Evolutionary conservation across 495 filamentous ascomycete species (phyloP).

Genomic region (Penicillium roqueforti): DNA sequence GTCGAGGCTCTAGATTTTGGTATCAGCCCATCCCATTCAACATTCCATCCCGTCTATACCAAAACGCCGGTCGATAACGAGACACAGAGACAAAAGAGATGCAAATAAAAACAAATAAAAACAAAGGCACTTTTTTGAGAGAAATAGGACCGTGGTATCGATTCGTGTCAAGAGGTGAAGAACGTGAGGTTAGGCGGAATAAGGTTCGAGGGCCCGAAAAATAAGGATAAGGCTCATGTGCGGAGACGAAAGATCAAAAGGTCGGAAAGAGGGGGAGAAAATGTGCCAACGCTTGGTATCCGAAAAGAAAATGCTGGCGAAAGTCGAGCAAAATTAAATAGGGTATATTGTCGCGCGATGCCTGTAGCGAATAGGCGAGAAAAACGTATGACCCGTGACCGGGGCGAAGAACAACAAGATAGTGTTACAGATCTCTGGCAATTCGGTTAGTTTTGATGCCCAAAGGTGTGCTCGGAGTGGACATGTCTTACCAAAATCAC

Average conservation of each 20-base stretch:
- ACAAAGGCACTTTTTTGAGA: conserved; percentile 34
- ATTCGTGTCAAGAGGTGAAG: conserved; percentile 29
- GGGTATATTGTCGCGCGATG: conserved; percentile 32
- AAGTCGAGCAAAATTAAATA: conserved; percentile 33
- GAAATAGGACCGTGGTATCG: conserved; percentile 26
- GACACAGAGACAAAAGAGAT: conserved; percentile 16
- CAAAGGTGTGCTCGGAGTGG: conserved; percentile 6
- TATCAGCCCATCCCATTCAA: conserved; percentile 45
- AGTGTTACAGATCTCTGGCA: conserved; percentile 39
- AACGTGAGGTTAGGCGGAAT: conserved; percentile 9
- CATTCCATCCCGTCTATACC: conserved; percentile 42
- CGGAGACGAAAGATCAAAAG: conserved; percentile 12
- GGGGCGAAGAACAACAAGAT: conserved; percentile 25
- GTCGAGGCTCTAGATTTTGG: conserved; percentile 44
- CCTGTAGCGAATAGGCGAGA: conserved; percentile 21
- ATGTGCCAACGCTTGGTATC: conserved; percentile 25
- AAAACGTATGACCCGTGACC: conserved; percentile 17
- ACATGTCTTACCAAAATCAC: conserved; percentile 31
- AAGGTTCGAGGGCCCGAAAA: conserved; percentile 9
- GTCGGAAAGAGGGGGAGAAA: conserved; percentile 9
- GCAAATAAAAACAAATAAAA: conserved; percentile 18
- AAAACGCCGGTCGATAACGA: conserved; percentile 32
- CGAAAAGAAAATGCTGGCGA: conserved; percentile 26
- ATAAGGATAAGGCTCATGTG: conserved; percentile 13
- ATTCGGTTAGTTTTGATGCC: conserved; percentile 24